Base-by-base conservation (phyloP, 1,284 basidiomycete genomes). In the Phenoliferia sp. region DNA sequence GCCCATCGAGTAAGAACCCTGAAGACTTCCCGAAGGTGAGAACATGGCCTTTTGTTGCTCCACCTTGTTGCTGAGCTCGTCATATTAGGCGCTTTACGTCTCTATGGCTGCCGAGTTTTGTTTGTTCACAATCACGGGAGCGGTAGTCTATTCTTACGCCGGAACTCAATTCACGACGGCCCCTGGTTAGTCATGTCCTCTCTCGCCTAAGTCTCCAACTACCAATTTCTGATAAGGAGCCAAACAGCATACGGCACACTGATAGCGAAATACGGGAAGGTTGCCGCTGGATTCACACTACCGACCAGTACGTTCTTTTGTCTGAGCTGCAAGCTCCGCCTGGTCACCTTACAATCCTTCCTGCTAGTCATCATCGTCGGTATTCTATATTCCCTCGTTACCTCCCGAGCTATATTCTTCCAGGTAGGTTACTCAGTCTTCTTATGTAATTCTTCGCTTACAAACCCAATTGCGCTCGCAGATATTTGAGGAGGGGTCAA, bases 111-210 rank as follows among this genome's bases (percentile, higher is more conserved):
- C 83, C 35, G 86, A 88, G 76, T 79, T 87, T 63, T 75, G 85
- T 33, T 80, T 87, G 9, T 89, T 87, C 80, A 83, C 83, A 3
- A 77, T 87, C 57, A 84, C 83, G 56, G 86, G 87, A 17, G 84
- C 85, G 3, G 80, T 88, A 34, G 84, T 87, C 56, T 88, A 88
- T 75, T 80, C 83, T 64, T 85, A 79, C 77, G 56, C 80, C 79
- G 75, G 81, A 31, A 83, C 80, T 71, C 82, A 84, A 75, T 84
- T 84, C 74, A 82, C 85, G 54, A 83, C 81, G 29, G 79, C 84
- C 0, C 84, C 84, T 0, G 84, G 83, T 0, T 83, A 84, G 69
- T 83, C 82, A 3, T 82, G 81, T 15, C 31, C 15, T 26, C 54
- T 56, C 15, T 17, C 9, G 6, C 2, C 7, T 28, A 52, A 7